Percentiles rank a stretch among this genome's conserved stretches.
Conservation (phyloP, 1,284 basidiomycete genomes). For the Fomes fomentarius region DNA sequence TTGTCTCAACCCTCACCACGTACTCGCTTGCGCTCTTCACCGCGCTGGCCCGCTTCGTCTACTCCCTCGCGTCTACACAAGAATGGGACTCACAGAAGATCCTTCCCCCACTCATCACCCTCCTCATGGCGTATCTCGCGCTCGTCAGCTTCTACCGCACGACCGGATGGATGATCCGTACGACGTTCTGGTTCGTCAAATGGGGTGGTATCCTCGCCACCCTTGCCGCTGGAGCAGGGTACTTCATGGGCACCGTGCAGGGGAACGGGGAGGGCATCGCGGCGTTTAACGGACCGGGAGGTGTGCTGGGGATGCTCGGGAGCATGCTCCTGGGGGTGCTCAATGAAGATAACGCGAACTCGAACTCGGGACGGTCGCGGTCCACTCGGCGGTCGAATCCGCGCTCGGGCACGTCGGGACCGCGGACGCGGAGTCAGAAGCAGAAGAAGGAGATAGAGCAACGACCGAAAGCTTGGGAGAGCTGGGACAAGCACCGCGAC, state of each 20-base stretch:
- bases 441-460: slow-evolving; percentile 25
- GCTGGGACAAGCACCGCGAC: slow-evolving; percentile 60
- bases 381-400: slow-evolving; percentile 25
- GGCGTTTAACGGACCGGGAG: slow-evolving; percentile 26
- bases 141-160: slow-evolving; percentile 75
- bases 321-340: slow-evolving; percentile 47
- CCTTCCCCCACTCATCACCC: slow-evolving; percentile 71
- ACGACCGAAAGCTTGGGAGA: slow-evolving; percentile 64
- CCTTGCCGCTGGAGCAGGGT: slow-evolving; percentile 54
- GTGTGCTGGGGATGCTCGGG: slow-evolving; percentile 43
- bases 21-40: slow-evolving; percentile 54
- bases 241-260: slow-evolving; percentile 47
- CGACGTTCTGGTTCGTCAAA: slow-evolving; percentile 69
- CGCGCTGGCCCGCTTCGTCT: slow-evolving; percentile 50
- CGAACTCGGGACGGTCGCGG: slow-evolving; percentile 26
- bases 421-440: slow-evolving; percentile 24
- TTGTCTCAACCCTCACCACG: slow-evolving; percentile 54
- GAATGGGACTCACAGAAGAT: slow-evolving; percentile 69
- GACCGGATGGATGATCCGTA: slow-evolving; percentile 71
- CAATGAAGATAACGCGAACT: slow-evolving; percentile 42
- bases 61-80: slow-evolving; percentile 49
- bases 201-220: slow-evolving; percentile 67
- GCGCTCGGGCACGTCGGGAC: slow-evolving; percentile 29
- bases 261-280: slow-evolving; percentile 34
- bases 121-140: slow-evolving; percentile 74